Evolutionary conservation across 2,329 filamentous ascomycete genomes (phyloP).

Genomic region (Ophiostoma angusticollis): DNA sequence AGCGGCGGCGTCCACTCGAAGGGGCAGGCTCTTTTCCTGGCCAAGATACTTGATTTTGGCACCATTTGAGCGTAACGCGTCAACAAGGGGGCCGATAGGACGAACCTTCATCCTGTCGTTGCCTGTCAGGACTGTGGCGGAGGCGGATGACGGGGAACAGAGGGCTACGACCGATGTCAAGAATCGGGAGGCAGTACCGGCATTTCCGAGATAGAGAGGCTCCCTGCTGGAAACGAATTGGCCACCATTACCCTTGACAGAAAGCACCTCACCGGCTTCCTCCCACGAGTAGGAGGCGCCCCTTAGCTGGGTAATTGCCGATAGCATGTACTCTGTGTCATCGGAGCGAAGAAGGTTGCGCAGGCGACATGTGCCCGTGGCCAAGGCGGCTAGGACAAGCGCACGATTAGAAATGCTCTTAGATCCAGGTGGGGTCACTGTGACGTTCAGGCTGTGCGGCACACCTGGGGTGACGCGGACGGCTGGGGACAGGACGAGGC

Average conservation of each 20-base stretch:
- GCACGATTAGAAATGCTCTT: slow-evolving; percentile 97
- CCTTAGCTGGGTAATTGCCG: slow-evolving; percentile 71
- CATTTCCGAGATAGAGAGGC: slow-evolving; percentile 86
- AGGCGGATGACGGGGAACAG: slow-evolving; percentile 51
- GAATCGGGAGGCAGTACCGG: slow-evolving; percentile 90
- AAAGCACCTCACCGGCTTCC: slow-evolving; percentile 79
- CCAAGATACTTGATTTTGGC: slow-evolving; percentile 80
- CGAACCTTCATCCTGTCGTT: slow-evolving; percentile 94
- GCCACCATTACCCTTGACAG: slow-evolving; percentile 85
- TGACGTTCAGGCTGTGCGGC: slow-evolving; percentile 45
- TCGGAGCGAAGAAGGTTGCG: slow-evolving; percentile 92
- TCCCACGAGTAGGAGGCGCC: slow-evolving; percentile 90
- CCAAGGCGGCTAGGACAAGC: slow-evolving; percentile 83
- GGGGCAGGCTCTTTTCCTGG: slow-evolving; percentile 67
- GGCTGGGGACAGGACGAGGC: slow-evolving; percentile 68
- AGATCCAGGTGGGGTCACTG: slow-evolving; percentile 81
- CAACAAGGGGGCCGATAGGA: slow-evolving; percentile 85
- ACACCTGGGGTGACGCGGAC: slow-evolving; percentile 63
- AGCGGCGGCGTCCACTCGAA: slow-evolving; percentile 68
- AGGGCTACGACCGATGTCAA: slow-evolving; percentile 83
- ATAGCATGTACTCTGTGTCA: slow-evolving; percentile 94
- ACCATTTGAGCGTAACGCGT: slow-evolving; percentile 77
- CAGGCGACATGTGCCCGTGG: slow-evolving; percentile 72
- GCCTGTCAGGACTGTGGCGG: slow-evolving; percentile 72
- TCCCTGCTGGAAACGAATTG: slow-evolving; percentile 61